These are phyloP conservation scores for Nannochloris sp. DNA, from an alignment of 139 green algal species.

Conservation along the genomic window DNA sequence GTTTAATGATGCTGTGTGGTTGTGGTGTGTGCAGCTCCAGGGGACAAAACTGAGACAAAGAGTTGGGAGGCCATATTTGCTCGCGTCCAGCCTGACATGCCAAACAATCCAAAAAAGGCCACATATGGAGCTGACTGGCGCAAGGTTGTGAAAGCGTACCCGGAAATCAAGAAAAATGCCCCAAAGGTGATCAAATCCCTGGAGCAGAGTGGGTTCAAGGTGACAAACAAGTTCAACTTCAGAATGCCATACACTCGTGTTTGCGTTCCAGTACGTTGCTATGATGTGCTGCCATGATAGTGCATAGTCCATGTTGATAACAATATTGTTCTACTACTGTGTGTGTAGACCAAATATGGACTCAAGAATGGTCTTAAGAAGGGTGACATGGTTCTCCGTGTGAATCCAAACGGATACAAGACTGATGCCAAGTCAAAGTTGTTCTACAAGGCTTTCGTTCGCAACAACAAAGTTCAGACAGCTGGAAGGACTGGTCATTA, in stretches of 20 bases:
- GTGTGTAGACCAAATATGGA: background rate
- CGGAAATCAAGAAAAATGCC: background rate
- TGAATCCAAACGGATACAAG: conserved; percentile 4
- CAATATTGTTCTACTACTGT: background rate
- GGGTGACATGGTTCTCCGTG: background rate
- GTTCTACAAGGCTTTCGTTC: background rate
- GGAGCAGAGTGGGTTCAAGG: background rate
- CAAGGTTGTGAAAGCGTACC: background rate
- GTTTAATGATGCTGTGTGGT: background rate
- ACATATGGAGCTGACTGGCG: background rate
- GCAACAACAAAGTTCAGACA: background rate
- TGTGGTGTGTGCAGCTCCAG: background rate
- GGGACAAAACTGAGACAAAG: background rate
- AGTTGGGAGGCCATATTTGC: conserved; percentile 3
- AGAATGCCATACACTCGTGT: background rate
- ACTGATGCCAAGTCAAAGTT: background rate
- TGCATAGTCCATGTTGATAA: too few relatives aligned
- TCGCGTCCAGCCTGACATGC: background rate
- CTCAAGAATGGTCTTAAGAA: conserved; percentile 1
- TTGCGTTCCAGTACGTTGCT: background rate
- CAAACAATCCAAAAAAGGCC: background rate
- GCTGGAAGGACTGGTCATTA: background rate
- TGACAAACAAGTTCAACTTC: background rate
- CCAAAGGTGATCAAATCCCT: background rate
- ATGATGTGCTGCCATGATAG: background rate